These are phyloP conservation scores for Aegilops tauschii DNA, from an alignment of 176 grass and related monocot genomes.

Conservation along the genomic window DNA sequence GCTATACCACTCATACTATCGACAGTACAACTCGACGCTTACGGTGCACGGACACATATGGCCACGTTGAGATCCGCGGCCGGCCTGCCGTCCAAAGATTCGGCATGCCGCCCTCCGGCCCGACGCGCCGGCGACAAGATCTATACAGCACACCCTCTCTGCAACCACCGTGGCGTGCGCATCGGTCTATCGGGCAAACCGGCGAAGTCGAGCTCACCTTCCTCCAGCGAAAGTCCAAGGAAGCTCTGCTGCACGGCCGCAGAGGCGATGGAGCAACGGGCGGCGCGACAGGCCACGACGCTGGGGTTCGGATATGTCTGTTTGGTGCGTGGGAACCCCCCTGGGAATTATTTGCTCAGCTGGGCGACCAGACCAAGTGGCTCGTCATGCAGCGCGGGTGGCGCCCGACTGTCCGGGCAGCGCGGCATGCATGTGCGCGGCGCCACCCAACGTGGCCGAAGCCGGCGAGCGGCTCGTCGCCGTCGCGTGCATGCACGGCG, in stretches of 20 bases:
- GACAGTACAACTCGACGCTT: neutral
- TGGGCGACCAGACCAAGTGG: slow-evolving; percentile 8
- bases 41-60: neutral
- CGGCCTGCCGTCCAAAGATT: slow-evolving; percentile 26
- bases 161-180: neutral
- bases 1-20: neutral
- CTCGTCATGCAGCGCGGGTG: slow-evolving; percentile 17
- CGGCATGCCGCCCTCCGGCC: slow-evolving; percentile 16
- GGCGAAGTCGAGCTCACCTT: neutral
- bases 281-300: neutral
- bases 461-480: neutral
- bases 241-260: neutral
- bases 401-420: slow-evolving; percentile 18
- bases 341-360: neutral
- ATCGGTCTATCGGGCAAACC: too few relatives aligned
- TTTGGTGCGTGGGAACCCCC: neutral
- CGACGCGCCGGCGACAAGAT: slow-evolving; percentile 17
- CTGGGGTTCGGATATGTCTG: neutral
- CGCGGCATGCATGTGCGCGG: neutral
- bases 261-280: neutral
- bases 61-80: slow-evolving; percentile 28
- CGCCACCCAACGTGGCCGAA: neutral
- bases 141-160: neutral
- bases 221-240: slow-evolving; percentile 7
- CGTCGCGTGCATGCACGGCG: slow-evolving; percentile 39